Conservation (phyloP, 306 rosid genomes). For the Trifolium pratense region DNA sequence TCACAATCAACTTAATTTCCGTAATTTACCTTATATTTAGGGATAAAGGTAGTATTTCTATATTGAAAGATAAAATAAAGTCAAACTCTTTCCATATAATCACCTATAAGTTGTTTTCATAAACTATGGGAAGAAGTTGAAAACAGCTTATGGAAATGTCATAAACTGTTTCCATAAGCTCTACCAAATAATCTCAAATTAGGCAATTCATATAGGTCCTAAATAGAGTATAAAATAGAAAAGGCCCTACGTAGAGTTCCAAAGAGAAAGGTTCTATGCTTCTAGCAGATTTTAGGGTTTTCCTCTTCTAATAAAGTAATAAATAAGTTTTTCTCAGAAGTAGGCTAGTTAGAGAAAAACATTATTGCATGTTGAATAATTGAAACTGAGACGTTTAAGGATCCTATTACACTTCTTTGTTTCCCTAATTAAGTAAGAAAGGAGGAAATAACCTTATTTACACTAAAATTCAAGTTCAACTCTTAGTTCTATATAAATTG, state of each 20-base stretch:
- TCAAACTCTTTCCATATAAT: too few species aligned
- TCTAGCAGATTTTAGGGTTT: conserved; percentile 1
- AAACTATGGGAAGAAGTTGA: too few species aligned
- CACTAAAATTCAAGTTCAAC: not conserved
- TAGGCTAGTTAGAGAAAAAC: not conserved
- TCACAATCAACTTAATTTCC: too few species aligned
- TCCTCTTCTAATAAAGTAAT: conserved; percentile 4
- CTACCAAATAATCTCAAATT: too few species aligned
- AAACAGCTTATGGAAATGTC: too few species aligned
- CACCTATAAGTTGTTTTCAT: too few species aligned
- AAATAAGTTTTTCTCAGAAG: not conserved
- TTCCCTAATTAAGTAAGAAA: conserved; percentile 5
- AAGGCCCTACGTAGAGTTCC: not conserved
- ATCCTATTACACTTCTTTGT: not conserved
- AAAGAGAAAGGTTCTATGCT: not conserved
- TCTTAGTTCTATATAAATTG: conserved; percentile 24
- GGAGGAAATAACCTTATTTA: not conserved
- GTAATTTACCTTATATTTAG: too few species aligned
- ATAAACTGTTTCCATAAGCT: too few species aligned
- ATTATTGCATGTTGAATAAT: not conserved
- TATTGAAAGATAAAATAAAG: too few species aligned
- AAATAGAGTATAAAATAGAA: too few species aligned
- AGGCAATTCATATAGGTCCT: too few species aligned
- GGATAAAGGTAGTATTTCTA: too few species aligned
- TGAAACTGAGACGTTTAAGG: not conserved